Evolutionary conservation across 495 filamentous ascomycete genomes (phyloP), one percentile per base, ranked within the genome.

Genomic region (Hypoxylon fragiforme): DNA sequence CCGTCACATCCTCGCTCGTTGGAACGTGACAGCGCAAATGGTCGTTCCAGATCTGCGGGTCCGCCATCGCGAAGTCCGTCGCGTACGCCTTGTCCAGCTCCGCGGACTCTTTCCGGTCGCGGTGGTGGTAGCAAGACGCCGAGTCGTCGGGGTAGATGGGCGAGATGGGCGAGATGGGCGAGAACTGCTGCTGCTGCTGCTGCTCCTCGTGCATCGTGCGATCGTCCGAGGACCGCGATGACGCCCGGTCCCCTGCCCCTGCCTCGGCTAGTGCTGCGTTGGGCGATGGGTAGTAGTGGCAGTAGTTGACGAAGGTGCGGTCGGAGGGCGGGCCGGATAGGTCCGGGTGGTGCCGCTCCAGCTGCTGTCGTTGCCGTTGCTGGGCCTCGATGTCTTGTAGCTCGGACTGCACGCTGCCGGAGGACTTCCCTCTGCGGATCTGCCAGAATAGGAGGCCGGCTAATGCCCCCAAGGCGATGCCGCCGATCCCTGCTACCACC

Each of bases 1-100:
- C n/a, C n/a, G n/a, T n/a, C n/a, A n/a, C n/a, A n/a, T n/a, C n/a
- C n/a, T n/a, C n/a, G n/a, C n/a, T n/a, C n/a, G n/a, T n/a, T n/a
- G n/a, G n/a, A n/a, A n/a, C n/a, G n/a, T n/a, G n/a, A 34, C 12
- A 2, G 8, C 8, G 31, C 13, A 41, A 2, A 12, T 41, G 46
- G 24, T 50, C 46, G 21, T 21, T 50, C 46, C 46, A 50, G 7
- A 50, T 22, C 9, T 50, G 46, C n/a, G 16, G 19, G 16, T 50
- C 46, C 14, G 46, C 46, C 46, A 50, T 40, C 15, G 46, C 46
- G 11, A 50, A 50, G n/a, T 50, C 46, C 11, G 37, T 41, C 1
- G 37, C 37, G 15, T 41, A 50, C 1, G 46, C 12, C 14, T 21
- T n/a, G 7, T 7, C 14, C 14, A 5, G 12, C 1, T 32, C n/a